Evolutionary conservation across 768 basidiomycete species (phyloP).

Genomic region (Mycena filopes): DNA sequence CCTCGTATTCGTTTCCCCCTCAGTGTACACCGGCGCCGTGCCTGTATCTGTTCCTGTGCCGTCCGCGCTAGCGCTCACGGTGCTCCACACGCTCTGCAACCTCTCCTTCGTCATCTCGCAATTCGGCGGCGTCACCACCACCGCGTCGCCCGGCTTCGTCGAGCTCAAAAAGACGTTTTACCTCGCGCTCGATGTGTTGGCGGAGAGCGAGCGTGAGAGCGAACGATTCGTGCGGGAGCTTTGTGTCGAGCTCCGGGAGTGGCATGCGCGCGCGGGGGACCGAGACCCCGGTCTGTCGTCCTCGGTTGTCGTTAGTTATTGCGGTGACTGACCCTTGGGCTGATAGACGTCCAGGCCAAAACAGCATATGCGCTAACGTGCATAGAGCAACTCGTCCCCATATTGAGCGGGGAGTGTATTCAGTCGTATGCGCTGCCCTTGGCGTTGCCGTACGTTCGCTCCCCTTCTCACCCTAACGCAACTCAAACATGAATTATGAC

Average conservation of each 20-base stretch:
- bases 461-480: conserved; percentile 27
- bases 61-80: conserved; percentile 61
- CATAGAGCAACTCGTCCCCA: conserved; percentile 81
- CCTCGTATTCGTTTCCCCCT: conserved; percentile 62
- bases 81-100: conserved; percentile 68
- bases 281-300: conserved; percentile 15
- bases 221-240: conserved; percentile 45
- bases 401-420: conserved; percentile 63
- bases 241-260: conserved; percentile 4
- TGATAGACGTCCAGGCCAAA: conserved; percentile 48
- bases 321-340: background rate
- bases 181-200: conserved; percentile 79
- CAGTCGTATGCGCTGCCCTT: conserved; percentile 66
- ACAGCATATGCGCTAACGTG: conserved; percentile 76
- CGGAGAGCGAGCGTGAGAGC: conserved; percentile 47
- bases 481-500: conserved; percentile 20
- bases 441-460: conserved; percentile 69
- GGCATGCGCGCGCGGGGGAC: conserved; percentile 7
- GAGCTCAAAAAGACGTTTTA: conserved; percentile 84
- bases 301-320: conserved; percentile 3
- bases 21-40: conserved; percentile 31
- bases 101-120: conserved; percentile 82
- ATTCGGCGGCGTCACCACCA: conserved; percentile 78
- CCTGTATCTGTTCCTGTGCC: conserved; percentile 37
- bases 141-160: conserved; percentile 63